A percentile compares a stretch with the other conserved stretches of the same genome.
These are phyloP conservation scores for Gossypium aridum DNA, from an alignment of 441 rosid species.

Conservation along the genomic window DNA sequence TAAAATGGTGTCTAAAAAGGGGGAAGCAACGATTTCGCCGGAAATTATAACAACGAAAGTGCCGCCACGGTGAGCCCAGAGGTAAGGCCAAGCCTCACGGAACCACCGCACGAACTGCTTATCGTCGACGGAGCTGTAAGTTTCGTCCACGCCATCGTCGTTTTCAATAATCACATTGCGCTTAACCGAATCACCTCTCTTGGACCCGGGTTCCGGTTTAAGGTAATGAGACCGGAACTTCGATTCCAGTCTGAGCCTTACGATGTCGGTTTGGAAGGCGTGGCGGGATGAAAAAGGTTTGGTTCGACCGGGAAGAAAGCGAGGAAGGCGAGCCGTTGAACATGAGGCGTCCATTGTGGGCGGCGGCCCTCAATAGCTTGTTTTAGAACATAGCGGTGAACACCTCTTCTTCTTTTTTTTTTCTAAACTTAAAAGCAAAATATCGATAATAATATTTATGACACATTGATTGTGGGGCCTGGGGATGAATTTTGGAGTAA, in stretches of 20 bases:
- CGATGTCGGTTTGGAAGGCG: neutral
- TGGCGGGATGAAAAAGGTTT: constrained; percentile 12
- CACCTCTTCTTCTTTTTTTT: neutral
- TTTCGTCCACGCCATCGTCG: constrained; percentile 24
- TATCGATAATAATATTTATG: neutral
- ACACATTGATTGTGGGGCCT: neutral
- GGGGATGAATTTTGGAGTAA: neutral
- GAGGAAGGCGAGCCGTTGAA: constrained; percentile 20
- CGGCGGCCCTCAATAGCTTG: neutral
- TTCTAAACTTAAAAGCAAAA: too few relatives aligned
- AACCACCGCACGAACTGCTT: constrained; percentile 81
- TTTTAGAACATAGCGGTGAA: neutral
- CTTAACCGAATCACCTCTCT: constrained; percentile 12
- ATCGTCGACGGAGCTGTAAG: constrained; percentile 32
- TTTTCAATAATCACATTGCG: constrained; percentile 29
- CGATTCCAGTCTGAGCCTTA: neutral
- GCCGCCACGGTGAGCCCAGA: constrained; percentile 74
- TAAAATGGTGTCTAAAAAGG: constrained; percentile 55
- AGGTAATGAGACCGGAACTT: constrained; percentile 4
- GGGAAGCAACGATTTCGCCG: constrained; percentile 57
- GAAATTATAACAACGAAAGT: constrained; percentile 76
- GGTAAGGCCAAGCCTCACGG: constrained; percentile 89
- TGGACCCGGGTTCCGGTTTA: neutral
- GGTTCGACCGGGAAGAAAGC: constrained; percentile 7
- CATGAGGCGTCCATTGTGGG: constrained; percentile 22